These are phyloP conservation scores for Dactylellina leptospora DNA, from an alignment of 2,329 filamentous ascomycete species.

Conservation along the genomic window DNA sequence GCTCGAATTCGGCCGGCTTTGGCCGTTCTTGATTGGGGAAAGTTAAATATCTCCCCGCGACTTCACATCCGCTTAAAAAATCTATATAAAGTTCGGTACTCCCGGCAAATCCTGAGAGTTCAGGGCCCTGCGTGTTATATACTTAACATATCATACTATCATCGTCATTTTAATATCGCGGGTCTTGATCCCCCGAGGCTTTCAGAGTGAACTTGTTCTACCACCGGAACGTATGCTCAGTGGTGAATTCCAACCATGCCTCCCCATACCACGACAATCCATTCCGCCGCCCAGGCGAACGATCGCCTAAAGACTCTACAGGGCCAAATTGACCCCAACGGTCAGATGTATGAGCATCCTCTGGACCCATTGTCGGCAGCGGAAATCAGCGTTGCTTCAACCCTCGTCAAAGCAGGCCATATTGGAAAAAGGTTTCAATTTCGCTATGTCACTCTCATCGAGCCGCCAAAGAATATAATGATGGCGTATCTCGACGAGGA, in stretches of 20 bases:
- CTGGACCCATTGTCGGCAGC: constrained; percentile 68
- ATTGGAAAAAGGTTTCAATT: constrained; percentile 53
- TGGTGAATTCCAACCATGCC: constrained; percentile 10
- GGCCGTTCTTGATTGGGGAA: constrained; percentile 22
- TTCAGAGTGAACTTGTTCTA: neutral
- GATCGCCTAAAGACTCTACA: constrained; percentile 46
- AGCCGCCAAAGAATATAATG: constrained; percentile 70
- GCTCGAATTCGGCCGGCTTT: constrained; percentile 22
- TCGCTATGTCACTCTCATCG: constrained; percentile 74
- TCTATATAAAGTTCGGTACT: constrained; percentile 42
- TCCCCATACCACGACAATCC: constrained; percentile 21
- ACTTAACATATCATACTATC: neutral
- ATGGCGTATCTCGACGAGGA: constrained; percentile 72
- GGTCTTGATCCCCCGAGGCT: constrained; percentile 3
- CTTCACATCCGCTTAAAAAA: constrained; percentile 29
- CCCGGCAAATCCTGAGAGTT: neutral
- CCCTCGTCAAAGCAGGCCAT: constrained; percentile 61
- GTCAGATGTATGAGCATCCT: constrained; percentile 61
- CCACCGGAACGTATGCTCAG: neutral
- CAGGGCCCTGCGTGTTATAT: neutral
- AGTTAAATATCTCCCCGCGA: constrained; percentile 42
- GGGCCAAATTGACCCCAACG: constrained; percentile 27
- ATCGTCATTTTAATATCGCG: neutral
- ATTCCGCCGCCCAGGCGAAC: constrained; percentile 46
- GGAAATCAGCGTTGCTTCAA: constrained; percentile 66